A percentile compares a stretch with the other conserved stretches of the same genome.
Evolutionary conservation across 2,329 filamentous ascomycete species (phyloP).

Genomic region (Lachnellula subtilissima): DNA sequence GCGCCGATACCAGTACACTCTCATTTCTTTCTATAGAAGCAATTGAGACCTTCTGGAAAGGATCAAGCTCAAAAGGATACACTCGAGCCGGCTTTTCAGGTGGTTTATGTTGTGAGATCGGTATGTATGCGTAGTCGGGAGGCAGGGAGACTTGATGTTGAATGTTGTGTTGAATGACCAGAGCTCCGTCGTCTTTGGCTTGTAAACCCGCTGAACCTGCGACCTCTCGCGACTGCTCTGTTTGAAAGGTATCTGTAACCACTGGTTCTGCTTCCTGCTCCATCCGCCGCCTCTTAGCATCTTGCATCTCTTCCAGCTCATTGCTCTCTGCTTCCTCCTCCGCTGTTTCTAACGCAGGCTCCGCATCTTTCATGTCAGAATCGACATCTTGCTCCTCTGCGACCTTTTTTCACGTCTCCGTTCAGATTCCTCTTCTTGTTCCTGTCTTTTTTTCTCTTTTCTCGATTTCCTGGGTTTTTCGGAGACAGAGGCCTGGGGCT

Average conservation of each 20-base stretch:
- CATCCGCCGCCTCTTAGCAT: constrained; percentile 59
- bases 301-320: constrained; percentile 42
- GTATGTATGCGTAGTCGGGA: constrained; percentile 88
- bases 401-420: constrained; percentile 63
- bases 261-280: constrained; percentile 69
- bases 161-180: constrained; percentile 93
- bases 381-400: constrained; percentile 55
- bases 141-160: constrained; percentile 96
- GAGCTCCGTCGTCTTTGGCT: constrained; percentile 42
- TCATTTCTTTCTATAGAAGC: constrained; percentile 93
- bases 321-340: constrained; percentile 37
- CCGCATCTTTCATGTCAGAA: constrained; percentile 52
- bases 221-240: constrained; percentile 87
- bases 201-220: constrained; percentile 48
- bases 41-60: constrained; percentile 93
- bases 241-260: constrained; percentile 90
- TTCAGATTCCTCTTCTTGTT: constrained; percentile 85
- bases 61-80: constrained; percentile 89
- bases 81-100: constrained; percentile 78
- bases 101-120: constrained; percentile 91
- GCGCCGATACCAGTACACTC: constrained; percentile 93
- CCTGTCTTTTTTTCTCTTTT: constrained; percentile 52
- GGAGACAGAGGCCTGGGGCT: constrained; percentile 43
- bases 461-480: constrained; percentile 33
- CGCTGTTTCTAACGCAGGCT: constrained; percentile 17